phyloP scores from a whole-genome alignment of 1,284 basidiomycete genomes.

The Tilletia caries region DNA sequence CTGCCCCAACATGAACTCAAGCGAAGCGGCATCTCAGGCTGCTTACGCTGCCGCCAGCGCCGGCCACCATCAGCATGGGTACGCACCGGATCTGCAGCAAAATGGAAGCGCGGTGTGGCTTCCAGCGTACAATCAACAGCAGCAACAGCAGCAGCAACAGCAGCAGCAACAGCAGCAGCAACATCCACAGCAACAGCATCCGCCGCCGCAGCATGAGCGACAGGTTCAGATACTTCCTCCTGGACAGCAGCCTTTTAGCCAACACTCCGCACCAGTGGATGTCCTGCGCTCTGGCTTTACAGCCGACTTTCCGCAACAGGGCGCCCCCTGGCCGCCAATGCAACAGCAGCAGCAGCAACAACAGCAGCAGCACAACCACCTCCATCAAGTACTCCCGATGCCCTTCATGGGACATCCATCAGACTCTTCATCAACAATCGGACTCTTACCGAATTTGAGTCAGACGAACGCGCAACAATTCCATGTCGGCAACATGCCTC shows the following conservation, averaged over 20 bases:
- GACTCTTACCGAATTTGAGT: neutral
- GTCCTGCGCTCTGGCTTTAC: no score
- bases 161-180: constrained; percentile 3
- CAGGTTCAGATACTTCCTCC: neutral
- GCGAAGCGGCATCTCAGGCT: neutral
- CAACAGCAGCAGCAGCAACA: constrained; percentile 7
- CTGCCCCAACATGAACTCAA: neutral
- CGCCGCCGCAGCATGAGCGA: neutral
- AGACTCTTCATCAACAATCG: neutral
- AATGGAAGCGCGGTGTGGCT: neutral
- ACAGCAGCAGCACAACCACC: no score
- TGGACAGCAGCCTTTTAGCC: neutral
- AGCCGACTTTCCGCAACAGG: no score
- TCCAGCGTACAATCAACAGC: constrained; percentile 12
- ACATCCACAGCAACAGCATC: neutral
- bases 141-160: neutral
- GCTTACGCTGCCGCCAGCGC: neutral
- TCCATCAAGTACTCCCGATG: neutral
- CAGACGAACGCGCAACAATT: neutral
- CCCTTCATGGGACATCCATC: neutral
- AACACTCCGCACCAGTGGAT: neutral
- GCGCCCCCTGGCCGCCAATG: neutral
- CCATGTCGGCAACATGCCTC: neutral
- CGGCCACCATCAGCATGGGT: neutral
- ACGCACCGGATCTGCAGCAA: neutral